phyloP scores from a whole-genome alignment of 1,284 basidiomycete genomes.

The Athelia psychrophila region DNA sequence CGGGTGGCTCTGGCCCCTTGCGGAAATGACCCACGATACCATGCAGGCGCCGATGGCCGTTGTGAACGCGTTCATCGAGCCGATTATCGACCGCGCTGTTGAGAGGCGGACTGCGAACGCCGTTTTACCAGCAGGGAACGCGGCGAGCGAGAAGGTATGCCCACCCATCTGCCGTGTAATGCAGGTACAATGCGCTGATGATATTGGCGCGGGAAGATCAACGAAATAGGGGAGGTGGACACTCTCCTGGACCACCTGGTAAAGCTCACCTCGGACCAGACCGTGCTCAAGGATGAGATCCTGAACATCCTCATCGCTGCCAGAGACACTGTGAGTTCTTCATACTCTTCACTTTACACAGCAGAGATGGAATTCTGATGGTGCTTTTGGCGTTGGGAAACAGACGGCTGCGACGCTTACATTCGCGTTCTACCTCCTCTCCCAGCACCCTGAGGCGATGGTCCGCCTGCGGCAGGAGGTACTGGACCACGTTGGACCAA shows the following conservation, averaged over 20 bases:
- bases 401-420: conserved; percentile 25
- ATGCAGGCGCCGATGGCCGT: conserved; percentile 13
- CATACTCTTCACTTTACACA: no score
- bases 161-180: no score
- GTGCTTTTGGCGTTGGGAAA: not conserved
- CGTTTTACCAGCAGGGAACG: conserved; percentile 15
- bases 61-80: conserved; percentile 10
- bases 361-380: no score
- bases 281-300: conserved; percentile 21
- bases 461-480: conserved; percentile 27
- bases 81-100: not conserved
- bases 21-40: conserved; percentile 15
- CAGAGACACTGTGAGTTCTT: conserved; percentile 15
- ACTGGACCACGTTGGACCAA: conserved; percentile 17
- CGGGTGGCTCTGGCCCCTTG: conserved; percentile 14
- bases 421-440: conserved; percentile 27
- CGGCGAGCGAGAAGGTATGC: conserved; percentile 14
- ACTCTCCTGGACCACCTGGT: conserved; percentile 13
- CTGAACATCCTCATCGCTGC: conserved; percentile 21
- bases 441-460: conserved; percentile 24
- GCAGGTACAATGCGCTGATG: no score
- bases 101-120: not conserved
- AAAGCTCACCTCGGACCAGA: conserved; percentile 11
- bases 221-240: conserved; percentile 6
- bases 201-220: no score